Base-by-base conservation (phyloP, 2,329 filamentous ascomycete species). In the Diaporthe citriasiana region DNA sequence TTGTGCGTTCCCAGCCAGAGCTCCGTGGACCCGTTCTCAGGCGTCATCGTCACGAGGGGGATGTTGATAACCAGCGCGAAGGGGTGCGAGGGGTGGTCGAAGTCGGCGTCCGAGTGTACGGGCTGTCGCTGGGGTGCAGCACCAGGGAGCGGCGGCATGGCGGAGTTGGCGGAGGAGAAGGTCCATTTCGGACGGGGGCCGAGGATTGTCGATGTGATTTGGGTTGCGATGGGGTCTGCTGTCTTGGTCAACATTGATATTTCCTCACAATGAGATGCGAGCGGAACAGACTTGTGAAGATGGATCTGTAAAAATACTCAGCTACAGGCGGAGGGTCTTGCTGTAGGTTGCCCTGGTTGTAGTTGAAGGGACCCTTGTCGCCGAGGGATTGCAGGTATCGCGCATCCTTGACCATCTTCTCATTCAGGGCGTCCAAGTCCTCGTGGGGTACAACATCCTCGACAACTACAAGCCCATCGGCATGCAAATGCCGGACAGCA, bases 321-420 rank as follows among this genome's bases (percentile, higher is more conserved):
- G 82, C 80, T 0, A 87, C 85, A 2, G 89, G 85, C 0, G 88
- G 89, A 0, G 90, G 84, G 76, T 91, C 89, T 78, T 92, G 90
- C 75, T 92, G 90, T 45, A 91, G 83, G 76, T 91, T 92, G 1
- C 88, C 89, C 63, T 86, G 86, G 77, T 92, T 91, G 78, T 92
- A 92, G 77, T 92, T 92, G 83, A 87, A 92, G 0, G 89, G 89
- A 0, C 87, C 86, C 22, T 89, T 84, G 27, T 90, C 85, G 2
- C 89, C 89, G 42, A 84, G 82, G 0, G 82, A 83, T 73, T 89
- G 87, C 3, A 92, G 82, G 4, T 80, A 78, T 2, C 83, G 83
- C 1, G 90, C 90, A 78, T 93, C 90, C 59, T 87, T 47, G 1
- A 89, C 84, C 90, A 93, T 93, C 76, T 87, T 89, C 59, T 77